Percentiles rank a stretch among this genome's conserved stretches.
phyloP scores from a whole-genome alignment of 495 filamentous ascomycete species.

The Talaromyces adpressus region DNA sequence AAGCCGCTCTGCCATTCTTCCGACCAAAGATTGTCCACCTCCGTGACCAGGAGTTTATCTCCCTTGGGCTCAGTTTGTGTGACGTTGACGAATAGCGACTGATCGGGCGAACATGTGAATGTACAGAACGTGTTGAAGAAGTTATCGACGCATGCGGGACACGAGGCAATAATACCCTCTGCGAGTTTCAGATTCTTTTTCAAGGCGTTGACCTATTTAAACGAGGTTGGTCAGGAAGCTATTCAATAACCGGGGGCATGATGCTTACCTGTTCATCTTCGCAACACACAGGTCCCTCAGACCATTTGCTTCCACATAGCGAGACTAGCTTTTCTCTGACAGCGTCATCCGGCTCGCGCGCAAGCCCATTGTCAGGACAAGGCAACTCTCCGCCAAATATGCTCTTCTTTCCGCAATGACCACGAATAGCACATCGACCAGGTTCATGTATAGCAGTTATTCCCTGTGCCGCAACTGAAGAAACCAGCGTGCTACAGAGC shows the following conservation, averaged over 20 bases:
- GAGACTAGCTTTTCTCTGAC: conserved; percentile 70
- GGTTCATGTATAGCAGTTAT: conserved; percentile 68
- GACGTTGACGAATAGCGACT: conserved; percentile 92
- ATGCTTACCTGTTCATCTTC: conserved; percentile 62
- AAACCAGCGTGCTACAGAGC: conserved; percentile 21
- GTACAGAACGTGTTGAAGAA: conserved; percentile 98
- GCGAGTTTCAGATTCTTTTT: conserved; percentile 78
- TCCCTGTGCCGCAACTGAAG: conserved; percentile 26
- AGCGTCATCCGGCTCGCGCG: conserved; percentile 60
- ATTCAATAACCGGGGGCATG: conserved; percentile 3
- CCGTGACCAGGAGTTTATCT: conserved; percentile 69
- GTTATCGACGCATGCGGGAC: conserved; percentile 93
- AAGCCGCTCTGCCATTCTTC: conserved; percentile 82
- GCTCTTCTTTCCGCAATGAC: conserved; percentile 81
- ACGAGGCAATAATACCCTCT: conserved; percentile 79
- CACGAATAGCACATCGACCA: conserved; percentile 85
- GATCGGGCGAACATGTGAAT: conserved; percentile 94
- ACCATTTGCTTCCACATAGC: conserved; percentile 83
- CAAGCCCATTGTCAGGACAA: conserved; percentile 86
- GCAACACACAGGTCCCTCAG: conserved; percentile 76
- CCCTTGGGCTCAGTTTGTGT: conserved; percentile 58
- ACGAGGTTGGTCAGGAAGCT: conserved; percentile 15
- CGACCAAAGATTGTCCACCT: conserved; percentile 85
- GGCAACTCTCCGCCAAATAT: conserved; percentile 84
- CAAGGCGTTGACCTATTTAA: conserved; percentile 61